phyloP scores from a whole-genome alignment of 257 asterid species.

The Orobanche coerulescens region DNA sequence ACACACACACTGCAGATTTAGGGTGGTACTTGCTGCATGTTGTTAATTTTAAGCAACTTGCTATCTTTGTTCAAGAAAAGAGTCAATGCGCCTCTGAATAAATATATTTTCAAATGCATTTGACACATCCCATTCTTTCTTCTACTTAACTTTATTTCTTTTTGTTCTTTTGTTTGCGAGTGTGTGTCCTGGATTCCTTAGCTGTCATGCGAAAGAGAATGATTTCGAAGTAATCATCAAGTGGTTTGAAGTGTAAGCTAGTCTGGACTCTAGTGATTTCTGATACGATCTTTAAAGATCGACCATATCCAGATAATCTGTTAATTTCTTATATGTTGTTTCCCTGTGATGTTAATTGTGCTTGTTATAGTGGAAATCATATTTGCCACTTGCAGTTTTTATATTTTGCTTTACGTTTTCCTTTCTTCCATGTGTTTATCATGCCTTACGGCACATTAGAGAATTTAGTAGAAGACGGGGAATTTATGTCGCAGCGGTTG shows the following conservation, averaged over 20 bases:
- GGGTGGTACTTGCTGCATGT: not conserved
- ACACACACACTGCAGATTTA: not conserved
- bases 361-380: not conserved
- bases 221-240: not conserved
- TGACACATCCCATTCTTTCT: not conserved
- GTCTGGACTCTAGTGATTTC: not conserved
- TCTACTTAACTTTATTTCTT: not conserved
- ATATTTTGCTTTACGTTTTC: constrained; percentile 10
- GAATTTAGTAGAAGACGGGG: not conserved
- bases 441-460: not conserved
- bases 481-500: constrained; percentile 3
- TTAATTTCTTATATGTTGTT: not conserved
- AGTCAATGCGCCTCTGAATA: not conserved
- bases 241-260: not conserved
- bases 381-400: constrained; percentile 10
- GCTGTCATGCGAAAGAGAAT: constrained; percentile 18
- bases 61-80: not conserved
- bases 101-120: not conserved
- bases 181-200: not conserved
- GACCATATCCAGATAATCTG: not conserved
- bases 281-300: not conserved
- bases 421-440: constrained; percentile 27
- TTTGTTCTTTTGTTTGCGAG: not conserved
- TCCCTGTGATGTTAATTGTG: not conserved
- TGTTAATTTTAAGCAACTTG: not conserved